phyloP scores from a whole-genome alignment of 805 yeast genomes.

The Cyberlindnera amylophila region DNA sequence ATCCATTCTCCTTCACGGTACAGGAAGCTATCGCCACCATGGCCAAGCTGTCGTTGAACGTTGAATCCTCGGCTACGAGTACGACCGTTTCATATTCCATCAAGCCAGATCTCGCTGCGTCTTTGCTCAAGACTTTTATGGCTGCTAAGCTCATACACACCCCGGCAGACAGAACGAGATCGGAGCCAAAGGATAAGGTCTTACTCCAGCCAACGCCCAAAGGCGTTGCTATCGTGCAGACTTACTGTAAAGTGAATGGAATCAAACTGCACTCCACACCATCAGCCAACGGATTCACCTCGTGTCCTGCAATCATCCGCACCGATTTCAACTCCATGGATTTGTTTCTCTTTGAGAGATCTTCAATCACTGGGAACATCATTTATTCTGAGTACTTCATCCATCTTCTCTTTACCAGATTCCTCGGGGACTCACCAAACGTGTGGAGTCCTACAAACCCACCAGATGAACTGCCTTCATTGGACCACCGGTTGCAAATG shows the following conservation, averaged over 20 bases:
- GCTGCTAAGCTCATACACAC: conserved; percentile 64
- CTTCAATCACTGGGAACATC: conserved; percentile 51
- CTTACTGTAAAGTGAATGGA: conserved; percentile 57
- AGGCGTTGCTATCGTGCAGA: conserved; percentile 68
- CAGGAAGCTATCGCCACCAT: conserved; percentile 50
- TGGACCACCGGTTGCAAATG: conserved; percentile 31
- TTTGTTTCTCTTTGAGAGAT: conserved; percentile 64
- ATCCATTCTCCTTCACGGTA: conserved; percentile 51
- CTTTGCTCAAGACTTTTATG: conserved; percentile 49
- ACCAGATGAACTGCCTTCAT: conserved; percentile 46
- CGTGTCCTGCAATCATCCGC: conserved; percentile 43
- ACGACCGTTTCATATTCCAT: conserved; percentile 54
- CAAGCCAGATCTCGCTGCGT: conserved; percentile 44
- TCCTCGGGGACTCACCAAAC: conserved; percentile 68
- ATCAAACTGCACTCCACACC: conserved; percentile 33
- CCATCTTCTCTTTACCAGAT: conserved; percentile 54
- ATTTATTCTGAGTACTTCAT: conserved; percentile 60
- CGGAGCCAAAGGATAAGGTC: conserved; percentile 38
- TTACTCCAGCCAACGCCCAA: conserved; percentile 85
- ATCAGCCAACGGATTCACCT: not conserved
- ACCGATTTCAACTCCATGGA: conserved; percentile 70
- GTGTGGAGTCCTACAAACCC: conserved; percentile 58
- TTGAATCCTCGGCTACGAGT: conserved; percentile 47
- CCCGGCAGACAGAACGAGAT: conserved; percentile 69
- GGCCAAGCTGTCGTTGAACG: conserved; percentile 43